Conservation (phyloP, 2,329 filamentous ascomycete species). For the Colletotrichum sp. region DNA sequence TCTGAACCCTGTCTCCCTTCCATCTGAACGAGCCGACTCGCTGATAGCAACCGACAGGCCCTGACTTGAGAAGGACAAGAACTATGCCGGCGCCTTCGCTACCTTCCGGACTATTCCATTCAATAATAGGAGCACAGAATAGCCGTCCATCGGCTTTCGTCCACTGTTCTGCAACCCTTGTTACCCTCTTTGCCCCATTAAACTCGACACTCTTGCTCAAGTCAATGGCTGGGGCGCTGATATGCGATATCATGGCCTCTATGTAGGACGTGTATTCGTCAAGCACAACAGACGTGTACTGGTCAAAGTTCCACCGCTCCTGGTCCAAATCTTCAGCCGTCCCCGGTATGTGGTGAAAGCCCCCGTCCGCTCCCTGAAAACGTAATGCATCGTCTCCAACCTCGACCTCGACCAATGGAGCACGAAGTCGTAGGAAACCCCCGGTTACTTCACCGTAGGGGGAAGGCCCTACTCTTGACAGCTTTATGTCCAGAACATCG, state of each 20-base stretch:
- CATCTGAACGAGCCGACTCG: background rate
- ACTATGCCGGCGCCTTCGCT: background rate
- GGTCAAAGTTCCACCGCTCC: background rate
- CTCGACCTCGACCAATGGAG: background rate
- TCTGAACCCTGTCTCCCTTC: background rate
- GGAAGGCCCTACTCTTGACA: background rate
- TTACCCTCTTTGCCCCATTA: background rate
- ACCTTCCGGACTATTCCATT: background rate
- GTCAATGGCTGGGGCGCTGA: background rate
- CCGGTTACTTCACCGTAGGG: background rate
- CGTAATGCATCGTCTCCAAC: background rate
- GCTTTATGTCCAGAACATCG: background rate
- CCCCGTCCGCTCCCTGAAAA: background rate
- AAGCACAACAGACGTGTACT: background rate
- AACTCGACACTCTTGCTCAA: background rate
- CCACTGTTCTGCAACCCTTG: background rate
- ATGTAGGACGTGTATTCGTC: background rate
- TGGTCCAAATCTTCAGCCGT: background rate
- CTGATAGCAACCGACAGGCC: background rate
- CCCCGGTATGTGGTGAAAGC: background rate
- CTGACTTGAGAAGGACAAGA: background rate
- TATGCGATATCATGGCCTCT: background rate
- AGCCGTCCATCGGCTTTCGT: background rate
- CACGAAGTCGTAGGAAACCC: background rate
- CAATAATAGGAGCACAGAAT: background rate